Base-by-base conservation (phyloP, 768 basidiomycete species). In the Cubamyces lactineus region DNA sequence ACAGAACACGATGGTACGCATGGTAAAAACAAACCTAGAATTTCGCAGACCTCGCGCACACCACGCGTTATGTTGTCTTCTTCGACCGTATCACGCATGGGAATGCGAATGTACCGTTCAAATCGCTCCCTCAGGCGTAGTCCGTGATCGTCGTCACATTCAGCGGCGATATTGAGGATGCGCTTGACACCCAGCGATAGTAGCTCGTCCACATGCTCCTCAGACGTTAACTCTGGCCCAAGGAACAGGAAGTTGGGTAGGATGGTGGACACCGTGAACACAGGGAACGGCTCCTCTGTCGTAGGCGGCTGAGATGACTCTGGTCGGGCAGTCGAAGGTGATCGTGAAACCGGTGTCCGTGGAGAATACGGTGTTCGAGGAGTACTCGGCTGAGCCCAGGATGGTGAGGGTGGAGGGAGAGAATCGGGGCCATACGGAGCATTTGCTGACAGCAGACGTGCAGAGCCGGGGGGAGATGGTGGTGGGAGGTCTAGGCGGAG, bases 11-110 rank as follows among this genome's bases (percentile, higher is more conserved):
- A 39, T 39, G 16, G 13, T 15, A 26, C 39, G 12, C 16, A 26
- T 16, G 26, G 38, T 23, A 39, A 47, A 34, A 3, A 57, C 91
- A 73, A 73, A 96, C 95, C 94, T 53, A 97, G 80, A 56, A 91
- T 86, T 46, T 91, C 83, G 71, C 94, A 97, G 46, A 89, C 92
- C 69, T 95, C 91, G 51, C 86, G 82, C 46, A 98, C 85, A 9
- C 92, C 92, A 53, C 79, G 82, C 5, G 85, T 83, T 41, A 98
- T 91, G 55, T 91, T 89, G 62, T 92, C 91, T 75, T 98, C 96
- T 72, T 98, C 96, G 15, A 98, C 93, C 2, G 88, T 94, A 77
- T 98, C 96, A 64, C 94, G 80, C 92, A 98, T 96, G 8, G 94
- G 91, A 43, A 98, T 90, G 69, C 86, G 89, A 48, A 84, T 77